Evolutionary conservation across 2,329 filamentous ascomycete genomes (phyloP), one percentile per base, ranked within the genome.

Genomic region (Volutella citrinella): DNA sequence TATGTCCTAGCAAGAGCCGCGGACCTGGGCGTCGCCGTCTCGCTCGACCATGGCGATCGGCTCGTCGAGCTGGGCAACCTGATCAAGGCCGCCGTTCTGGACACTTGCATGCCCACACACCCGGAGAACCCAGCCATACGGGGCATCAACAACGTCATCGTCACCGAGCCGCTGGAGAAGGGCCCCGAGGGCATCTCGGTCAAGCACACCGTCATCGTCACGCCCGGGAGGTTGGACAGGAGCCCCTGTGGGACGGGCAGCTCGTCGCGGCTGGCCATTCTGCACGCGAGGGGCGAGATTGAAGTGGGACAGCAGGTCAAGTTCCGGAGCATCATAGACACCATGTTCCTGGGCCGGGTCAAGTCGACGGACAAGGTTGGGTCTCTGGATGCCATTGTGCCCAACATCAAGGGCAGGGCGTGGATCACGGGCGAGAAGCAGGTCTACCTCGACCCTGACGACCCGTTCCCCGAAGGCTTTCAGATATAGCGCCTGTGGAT

Each of bases 181-280:
- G 35, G 23, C 13, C 24, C 24, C 10, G 27, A 25, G 7, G 36
- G 36, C 3, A 43, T 39, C 27, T 19, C 20, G 1, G 40, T 31
- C 3, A 25, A 34, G n/a, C 65, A 68, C 40, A 59, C 65, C 0
- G 62, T 65, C 3, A 56, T 70, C 8, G 66, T 69, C 10, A 59
- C 60, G 1, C 66, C 65, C 1, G 65, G 66, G 1, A 45, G 66
- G 18, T 56, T 69, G 17, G 67, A 70, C 42, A 46, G 65, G 15
- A 66, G 64, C 37, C 66, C 65, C 3, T 68, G 65, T 35, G 66
- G 67, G 9, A 69, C 64, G 5, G 66, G 66, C 2, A 68, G 60
- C 1, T 65, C 52, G 38, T 61, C 65, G 12, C 54, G 66, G 5
- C 45, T 70, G 36, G 65, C 65, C 1, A 53, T 68, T 0, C 38